Conservation (phyloP, 257 asterid genomes). For the Coffea eugenioides region DNA sequence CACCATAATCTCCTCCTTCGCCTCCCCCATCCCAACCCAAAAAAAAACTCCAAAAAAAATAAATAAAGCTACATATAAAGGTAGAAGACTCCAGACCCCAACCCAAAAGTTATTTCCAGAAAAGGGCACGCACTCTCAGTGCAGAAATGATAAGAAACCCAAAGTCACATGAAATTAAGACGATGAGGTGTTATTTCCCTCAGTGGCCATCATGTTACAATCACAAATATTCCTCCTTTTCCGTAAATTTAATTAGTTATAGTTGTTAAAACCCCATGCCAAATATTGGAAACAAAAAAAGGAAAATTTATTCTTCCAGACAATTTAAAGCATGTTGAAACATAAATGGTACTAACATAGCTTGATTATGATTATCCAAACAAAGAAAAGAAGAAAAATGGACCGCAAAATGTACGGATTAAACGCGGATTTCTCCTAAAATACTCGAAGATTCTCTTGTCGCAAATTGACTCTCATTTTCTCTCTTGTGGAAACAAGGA, state of each 20-base stretch:
- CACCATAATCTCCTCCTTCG: no score
- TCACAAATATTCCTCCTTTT: constrained; percentile 1
- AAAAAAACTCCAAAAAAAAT: no score
- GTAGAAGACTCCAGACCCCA: not conserved
- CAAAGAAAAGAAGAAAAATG: not conserved
- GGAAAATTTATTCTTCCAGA: not conserved
- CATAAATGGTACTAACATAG: not conserved
- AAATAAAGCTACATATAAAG: no score
- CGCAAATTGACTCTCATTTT: constrained; percentile 38
- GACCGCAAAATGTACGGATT: constrained; percentile 21
- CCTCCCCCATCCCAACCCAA: not conserved
- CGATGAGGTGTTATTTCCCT: not conserved
- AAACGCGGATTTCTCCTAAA: constrained; percentile 29
- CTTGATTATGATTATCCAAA: not conserved
- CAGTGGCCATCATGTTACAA: not conserved
- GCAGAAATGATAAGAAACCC: not conserved
- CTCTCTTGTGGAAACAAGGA: constrained; percentile 42
- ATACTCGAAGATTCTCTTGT: constrained; percentile 21
- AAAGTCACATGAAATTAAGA: no score
- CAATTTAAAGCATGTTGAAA: not conserved
- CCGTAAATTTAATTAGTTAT: not conserved
- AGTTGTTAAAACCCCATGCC: no score
- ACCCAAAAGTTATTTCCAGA: not conserved
- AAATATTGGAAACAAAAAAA: not conserved
- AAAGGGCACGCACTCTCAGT: not conserved